These are phyloP conservation scores for Eremothecium coryli DNA, from an alignment of 1,139 yeast species.

Conservation along the genomic window DNA sequence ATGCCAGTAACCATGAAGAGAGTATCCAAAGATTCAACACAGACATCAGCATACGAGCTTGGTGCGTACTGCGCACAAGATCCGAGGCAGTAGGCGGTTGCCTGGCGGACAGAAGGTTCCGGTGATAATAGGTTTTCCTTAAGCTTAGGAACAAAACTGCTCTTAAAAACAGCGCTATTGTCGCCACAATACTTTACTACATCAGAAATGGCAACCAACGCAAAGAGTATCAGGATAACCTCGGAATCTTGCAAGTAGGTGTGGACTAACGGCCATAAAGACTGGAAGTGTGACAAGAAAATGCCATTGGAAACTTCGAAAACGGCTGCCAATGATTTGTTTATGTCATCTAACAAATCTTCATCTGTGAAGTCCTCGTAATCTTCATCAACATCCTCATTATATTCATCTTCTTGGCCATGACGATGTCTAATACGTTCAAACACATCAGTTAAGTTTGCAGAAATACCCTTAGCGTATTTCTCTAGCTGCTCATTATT, in stretches of 20 bases:
- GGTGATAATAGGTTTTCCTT: constrained; percentile 57
- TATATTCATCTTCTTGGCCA: constrained; percentile 53
- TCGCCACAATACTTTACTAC: constrained; percentile 72
- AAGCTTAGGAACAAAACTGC: constrained; percentile 51
- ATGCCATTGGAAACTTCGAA: constrained; percentile 54
- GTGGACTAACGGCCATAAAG: constrained; percentile 46
- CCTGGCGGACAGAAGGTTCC: constrained; percentile 76
- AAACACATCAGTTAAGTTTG: constrained; percentile 58
- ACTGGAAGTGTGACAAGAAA: constrained; percentile 59
- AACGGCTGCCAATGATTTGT: constrained; percentile 64
- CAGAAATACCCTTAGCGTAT: constrained; percentile 51
- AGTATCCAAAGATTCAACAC: constrained; percentile 61
- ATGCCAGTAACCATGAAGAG: constrained; percentile 64
- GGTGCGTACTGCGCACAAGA: constrained; percentile 79
- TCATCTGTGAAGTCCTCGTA: constrained; percentile 87
- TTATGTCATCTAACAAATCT: constrained; percentile 76
- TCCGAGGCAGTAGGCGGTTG: constrained; percentile 79
- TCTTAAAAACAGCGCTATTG: constrained; percentile 54
- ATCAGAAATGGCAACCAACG: constrained; percentile 72
- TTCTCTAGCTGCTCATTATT: constrained; percentile 47
- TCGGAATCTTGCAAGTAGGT: constrained; percentile 56
- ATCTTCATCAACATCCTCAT: constrained; percentile 57
- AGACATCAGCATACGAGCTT: constrained; percentile 49
- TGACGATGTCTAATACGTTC: constrained; percentile 64
- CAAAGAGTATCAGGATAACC: constrained; percentile 62